phyloP scores from a whole-genome alignment of 2,329 filamentous ascomycete genomes.

The Hymenoscyphus occultus region DNA sequence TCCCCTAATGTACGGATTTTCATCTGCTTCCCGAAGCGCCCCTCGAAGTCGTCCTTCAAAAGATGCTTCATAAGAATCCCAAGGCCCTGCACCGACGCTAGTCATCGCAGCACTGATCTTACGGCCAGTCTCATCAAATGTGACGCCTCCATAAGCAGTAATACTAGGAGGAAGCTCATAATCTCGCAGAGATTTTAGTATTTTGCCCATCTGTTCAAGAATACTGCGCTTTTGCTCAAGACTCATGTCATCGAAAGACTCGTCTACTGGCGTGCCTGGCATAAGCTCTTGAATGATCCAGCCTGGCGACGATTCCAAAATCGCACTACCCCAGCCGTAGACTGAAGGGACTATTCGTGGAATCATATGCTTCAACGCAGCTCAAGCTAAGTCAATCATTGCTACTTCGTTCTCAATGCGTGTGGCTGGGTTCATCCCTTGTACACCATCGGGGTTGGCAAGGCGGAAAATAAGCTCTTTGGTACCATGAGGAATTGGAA shows the following conservation, averaged over 20 bases:
- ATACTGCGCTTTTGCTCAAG: constrained; percentile 31
- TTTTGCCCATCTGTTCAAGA: constrained; percentile 34
- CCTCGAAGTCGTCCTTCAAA: constrained; percentile 31
- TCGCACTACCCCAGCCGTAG: constrained; percentile 34
- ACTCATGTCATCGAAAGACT: constrained; percentile 29
- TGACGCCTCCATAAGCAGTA: constrained; percentile 35
- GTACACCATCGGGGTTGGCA: background rate
- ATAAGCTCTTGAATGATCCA: constrained; percentile 38
- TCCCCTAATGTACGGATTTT: constrained; percentile 31
- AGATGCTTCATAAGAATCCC: constrained; percentile 32
- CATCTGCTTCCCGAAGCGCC: constrained; percentile 33
- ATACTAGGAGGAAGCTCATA: constrained; percentile 37
- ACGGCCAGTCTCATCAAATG: constrained; percentile 34
- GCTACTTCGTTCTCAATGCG: background rate
- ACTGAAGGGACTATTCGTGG: constrained; percentile 17
- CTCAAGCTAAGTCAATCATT: background rate
- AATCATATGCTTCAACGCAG: background rate
- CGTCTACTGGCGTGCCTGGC: constrained; percentile 31
- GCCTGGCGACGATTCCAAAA: constrained; percentile 22
- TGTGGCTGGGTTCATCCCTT: background rate
- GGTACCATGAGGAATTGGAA: background rate
- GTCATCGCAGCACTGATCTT: constrained; percentile 37
- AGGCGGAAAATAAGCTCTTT: background rate
- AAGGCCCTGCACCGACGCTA: constrained; percentile 35
- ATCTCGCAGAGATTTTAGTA: constrained; percentile 36